Evolutionary conservation across 2,329 filamentous ascomycete genomes (phyloP).

Genomic region (Aspergillus ochraceoroseus): DNA sequence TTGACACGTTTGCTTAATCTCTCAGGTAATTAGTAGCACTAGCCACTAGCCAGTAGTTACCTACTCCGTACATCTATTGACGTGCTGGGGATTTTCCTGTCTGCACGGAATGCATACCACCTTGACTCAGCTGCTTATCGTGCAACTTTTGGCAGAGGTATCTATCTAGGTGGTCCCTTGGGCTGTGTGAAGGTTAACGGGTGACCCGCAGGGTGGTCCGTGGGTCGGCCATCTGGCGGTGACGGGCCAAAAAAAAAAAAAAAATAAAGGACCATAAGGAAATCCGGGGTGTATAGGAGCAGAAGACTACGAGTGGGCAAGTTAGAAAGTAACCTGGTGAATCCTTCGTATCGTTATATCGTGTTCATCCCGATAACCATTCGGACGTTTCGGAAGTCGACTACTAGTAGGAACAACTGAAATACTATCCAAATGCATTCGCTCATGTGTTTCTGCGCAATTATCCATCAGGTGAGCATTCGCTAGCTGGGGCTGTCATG

Average conservation of each 20-base stretch:
- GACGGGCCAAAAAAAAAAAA: too few relatives aligned
- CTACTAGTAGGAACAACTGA: slow-evolving; percentile 8
- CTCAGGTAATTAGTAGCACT: slow-evolving; percentile 2
- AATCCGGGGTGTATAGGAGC: neutral
- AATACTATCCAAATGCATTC: slow-evolving; percentile 16
- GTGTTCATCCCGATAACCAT: slow-evolving; percentile 31
- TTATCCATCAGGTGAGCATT: slow-evolving; percentile 22
- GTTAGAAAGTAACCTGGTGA: neutral
- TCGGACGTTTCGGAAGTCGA: slow-evolving; percentile 33
- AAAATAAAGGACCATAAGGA: too few relatives aligned
- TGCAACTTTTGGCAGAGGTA: slow-evolving; percentile 7
- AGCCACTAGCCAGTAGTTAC: too few relatives aligned
- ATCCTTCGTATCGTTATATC: too few relatives aligned
- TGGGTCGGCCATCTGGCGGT: slow-evolving; percentile 19
- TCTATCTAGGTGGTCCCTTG: slow-evolving; percentile 6
- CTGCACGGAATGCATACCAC: slow-evolving; percentile 27
- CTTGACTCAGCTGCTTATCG: slow-evolving; percentile 16
- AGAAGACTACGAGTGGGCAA: too few relatives aligned
- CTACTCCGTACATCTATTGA: slow-evolving; percentile 7
- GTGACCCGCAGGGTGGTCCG: slow-evolving; percentile 6
- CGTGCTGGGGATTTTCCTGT: slow-evolving; percentile 19
- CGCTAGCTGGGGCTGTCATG: slow-evolving; percentile 8
- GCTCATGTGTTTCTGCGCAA: slow-evolving; percentile 12
- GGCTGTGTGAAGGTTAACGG: slow-evolving; percentile 9
- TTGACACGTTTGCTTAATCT: slow-evolving; percentile 8